Conservation (phyloP, 169 alveolate genomes). For the Plasmodium gonderi region DNA sequence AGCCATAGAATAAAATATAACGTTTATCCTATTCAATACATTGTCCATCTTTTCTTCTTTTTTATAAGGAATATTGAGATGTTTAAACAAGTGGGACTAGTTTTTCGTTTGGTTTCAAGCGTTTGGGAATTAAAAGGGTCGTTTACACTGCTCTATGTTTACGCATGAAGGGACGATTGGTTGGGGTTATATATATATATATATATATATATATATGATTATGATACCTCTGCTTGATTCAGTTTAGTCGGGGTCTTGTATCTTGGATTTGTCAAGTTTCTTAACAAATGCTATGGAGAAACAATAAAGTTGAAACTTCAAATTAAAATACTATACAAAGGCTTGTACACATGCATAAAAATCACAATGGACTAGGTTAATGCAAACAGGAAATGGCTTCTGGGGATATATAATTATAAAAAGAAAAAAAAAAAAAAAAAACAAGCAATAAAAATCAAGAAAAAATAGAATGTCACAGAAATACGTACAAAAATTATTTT, state of each 20-base stretch:
- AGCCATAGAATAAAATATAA: conserved; percentile 67
- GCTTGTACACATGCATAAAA: neutral
- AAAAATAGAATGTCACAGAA: neutral
- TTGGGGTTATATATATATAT: neutral
- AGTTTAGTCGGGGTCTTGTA: neutral
- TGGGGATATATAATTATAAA: neutral
- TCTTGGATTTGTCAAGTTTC: neutral
- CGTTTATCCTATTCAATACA: conserved; percentile 45
- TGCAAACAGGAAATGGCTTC: neutral
- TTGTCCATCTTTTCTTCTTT: conserved; percentile 34
- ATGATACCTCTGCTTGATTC: neutral
- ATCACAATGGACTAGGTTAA: neutral
- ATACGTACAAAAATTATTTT: neutral
- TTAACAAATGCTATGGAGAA: neutral
- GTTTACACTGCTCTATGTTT: too few relatives aligned
- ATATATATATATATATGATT: neutral
- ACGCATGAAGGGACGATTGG: too few relatives aligned
- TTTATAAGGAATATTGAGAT: neutral
- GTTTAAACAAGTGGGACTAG: too few relatives aligned
- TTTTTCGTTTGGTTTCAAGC: neutral
- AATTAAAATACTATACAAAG: neutral
- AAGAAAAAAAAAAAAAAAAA: neutral
- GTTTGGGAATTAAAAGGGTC: too few relatives aligned
- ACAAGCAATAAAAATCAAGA: neutral
- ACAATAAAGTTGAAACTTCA: neutral